phyloP scores from a whole-genome alignment of 2,329 filamentous ascomycete genomes.

The Lachnellula hyalina region DNA sequence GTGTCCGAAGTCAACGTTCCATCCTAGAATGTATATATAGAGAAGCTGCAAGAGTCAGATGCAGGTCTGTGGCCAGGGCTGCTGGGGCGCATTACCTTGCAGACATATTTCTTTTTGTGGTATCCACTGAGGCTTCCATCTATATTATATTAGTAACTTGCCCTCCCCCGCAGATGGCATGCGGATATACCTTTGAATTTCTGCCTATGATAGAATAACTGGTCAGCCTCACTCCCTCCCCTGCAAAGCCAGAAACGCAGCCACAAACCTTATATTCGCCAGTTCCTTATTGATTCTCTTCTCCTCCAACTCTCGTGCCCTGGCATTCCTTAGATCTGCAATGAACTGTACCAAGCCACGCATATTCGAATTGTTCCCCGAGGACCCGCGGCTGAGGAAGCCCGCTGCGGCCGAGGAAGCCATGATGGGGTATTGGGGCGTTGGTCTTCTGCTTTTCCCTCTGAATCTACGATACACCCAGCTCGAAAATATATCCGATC shows the following conservation, averaged over 20 bases:
- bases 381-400: constrained; percentile 60
- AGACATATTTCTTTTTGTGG: constrained; percentile 99
- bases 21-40: constrained; percentile 98
- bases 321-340: constrained; percentile 88
- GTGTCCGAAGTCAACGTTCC: constrained; percentile 98
- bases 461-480: neutral
- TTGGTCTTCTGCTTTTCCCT: neutral
- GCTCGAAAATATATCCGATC: neutral
- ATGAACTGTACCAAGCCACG: constrained; percentile 95
- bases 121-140: constrained; percentile 91
- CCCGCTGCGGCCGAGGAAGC: constrained; percentile 38
- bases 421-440: constrained; percentile 17
- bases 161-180: neutral
- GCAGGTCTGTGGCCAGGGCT: constrained; percentile 4
- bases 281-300: constrained; percentile 99
- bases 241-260: neutral
- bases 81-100: constrained; percentile 59
- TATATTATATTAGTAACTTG: constrained; percentile 29
- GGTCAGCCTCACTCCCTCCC: constrained; percentile 15
- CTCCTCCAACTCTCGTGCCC: constrained; percentile 92
- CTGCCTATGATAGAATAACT: constrained; percentile 48
- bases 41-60: constrained; percentile 50
- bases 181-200: constrained; percentile 74
- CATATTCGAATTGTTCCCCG: constrained; percentile 61
- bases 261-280: constrained; percentile 78